Percentiles rank a stretch among this genome's conserved stretches.
Evolutionary conservation across 2,329 filamentous ascomycete genomes (phyloP).

Genomic region (Fusarium siculi): DNA sequence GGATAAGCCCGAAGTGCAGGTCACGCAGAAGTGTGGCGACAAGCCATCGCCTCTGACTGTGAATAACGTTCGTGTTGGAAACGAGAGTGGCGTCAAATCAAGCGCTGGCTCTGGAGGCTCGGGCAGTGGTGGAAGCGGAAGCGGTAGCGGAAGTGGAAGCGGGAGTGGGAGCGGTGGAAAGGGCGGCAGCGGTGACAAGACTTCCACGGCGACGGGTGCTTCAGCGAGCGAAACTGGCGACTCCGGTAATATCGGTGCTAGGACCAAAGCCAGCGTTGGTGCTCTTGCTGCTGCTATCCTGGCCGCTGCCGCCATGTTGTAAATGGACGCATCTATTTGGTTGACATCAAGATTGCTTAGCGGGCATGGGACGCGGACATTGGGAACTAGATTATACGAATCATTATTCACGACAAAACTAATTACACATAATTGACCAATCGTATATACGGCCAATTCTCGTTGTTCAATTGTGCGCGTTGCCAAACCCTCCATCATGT

Average conservation of each 20-base stretch:
- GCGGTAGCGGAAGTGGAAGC: background rate
- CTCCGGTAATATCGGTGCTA: constrained; percentile 19
- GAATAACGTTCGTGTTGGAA: constrained; percentile 21
- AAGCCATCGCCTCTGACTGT: constrained; percentile 25
- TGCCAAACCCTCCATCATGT: background rate
- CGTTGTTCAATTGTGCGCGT: background rate
- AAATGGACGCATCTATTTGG: background rate
- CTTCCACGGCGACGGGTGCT: constrained; percentile 6
- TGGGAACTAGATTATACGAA: background rate
- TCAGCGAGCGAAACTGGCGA: constrained; percentile 10
- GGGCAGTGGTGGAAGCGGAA: background rate
- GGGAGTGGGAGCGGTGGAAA: background rate
- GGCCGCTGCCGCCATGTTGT: constrained; percentile 12
- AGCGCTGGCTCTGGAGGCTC: constrained; percentile 20
- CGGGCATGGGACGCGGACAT: background rate
- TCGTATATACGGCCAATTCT: background rate
- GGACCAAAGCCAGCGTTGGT: constrained; percentile 3
- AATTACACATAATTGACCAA: constrained; percentile 4
- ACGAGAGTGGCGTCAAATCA: constrained; percentile 23
- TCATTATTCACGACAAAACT: constrained; percentile 6
- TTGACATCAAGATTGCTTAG: background rate
- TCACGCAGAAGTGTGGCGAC: constrained; percentile 27
- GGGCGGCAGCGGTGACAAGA: constrained; percentile 1
- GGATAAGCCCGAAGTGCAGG: constrained; percentile 19
- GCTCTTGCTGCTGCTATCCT: constrained; percentile 20